A percentile compares a stretch with the other conserved stretches of the same genome.
Conservation (phyloP, 257 asterid species). For the Lithospermum erythrorhizon region DNA sequence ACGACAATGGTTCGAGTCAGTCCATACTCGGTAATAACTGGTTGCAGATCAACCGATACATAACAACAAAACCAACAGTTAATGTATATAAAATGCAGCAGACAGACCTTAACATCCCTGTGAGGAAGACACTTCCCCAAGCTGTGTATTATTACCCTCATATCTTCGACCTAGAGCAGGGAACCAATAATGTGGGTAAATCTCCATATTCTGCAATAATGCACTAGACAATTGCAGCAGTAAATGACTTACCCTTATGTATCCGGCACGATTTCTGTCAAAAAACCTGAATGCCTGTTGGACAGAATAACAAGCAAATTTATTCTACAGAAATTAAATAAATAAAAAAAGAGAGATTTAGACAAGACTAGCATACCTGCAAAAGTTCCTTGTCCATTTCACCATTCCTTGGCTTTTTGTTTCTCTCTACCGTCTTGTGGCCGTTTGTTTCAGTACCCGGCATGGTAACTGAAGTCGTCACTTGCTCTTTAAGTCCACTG, state of each 20-base stretch:
- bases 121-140: constrained; percentile 74
- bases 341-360: not conserved
- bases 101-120: constrained; percentile 79
- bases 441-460: constrained; percentile 20
- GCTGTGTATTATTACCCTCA: constrained; percentile 75
- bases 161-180: constrained; percentile 71
- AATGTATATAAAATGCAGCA: not conserved
- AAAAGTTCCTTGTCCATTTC: constrained; percentile 56
- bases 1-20: not conserved
- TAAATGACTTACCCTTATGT: constrained; percentile 49
- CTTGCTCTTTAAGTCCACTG: constrained; percentile 24
- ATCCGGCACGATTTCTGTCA: constrained; percentile 83
- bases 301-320: constrained; percentile 11
- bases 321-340: not conserved
- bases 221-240: not conserved
- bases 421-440: constrained; percentile 32
- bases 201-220: not conserved
- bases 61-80: not conserved
- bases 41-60: constrained; percentile 3
- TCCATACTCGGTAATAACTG: not conserved
- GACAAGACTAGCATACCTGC: constrained; percentile 38
- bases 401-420: constrained; percentile 25
- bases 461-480: constrained; percentile 20
- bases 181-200: not conserved
- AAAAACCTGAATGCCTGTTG: constrained; percentile 94